These are phyloP conservation scores for Fusarium sp. DNA, from an alignment of 2,329 filamentous ascomycete genomes.

Conservation along the genomic window DNA sequence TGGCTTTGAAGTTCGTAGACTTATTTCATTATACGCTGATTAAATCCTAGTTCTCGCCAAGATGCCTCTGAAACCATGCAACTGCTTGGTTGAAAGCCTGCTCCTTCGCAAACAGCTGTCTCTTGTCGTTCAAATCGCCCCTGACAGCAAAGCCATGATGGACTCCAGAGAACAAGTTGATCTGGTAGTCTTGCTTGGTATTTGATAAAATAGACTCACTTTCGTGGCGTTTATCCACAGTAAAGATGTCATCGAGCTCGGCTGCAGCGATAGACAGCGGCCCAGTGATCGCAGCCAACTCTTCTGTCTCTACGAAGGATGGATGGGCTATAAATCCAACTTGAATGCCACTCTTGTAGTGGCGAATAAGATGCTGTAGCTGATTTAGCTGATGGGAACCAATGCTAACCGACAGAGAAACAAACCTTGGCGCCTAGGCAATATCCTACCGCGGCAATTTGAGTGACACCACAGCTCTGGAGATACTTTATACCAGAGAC, in stretches of 20 bases:
- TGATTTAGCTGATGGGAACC: not conserved
- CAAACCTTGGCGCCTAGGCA: slow-evolving; percentile 77
- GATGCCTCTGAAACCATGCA: slow-evolving; percentile 67
- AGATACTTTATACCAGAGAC: slow-evolving; percentile 59
- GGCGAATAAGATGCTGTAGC: slow-evolving; percentile 70
- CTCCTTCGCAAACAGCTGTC: slow-evolving; percentile 77
- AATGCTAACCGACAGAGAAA: accelerated
- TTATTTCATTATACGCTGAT: not conserved
- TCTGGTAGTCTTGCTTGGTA: slow-evolving; percentile 72
- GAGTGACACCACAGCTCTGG: slow-evolving; percentile 63
- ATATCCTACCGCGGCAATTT: slow-evolving; percentile 73
- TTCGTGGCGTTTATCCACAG: slow-evolving; percentile 68
- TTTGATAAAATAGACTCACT: slow-evolving; percentile 69
- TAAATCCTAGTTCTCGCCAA: not conserved
- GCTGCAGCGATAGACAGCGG: slow-evolving; percentile 73
- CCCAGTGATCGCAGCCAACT: slow-evolving; percentile 71
- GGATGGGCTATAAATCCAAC: slow-evolving; percentile 81
- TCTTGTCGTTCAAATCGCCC: slow-evolving; percentile 63
- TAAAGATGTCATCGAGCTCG: slow-evolving; percentile 73
- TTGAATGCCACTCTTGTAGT: slow-evolving; percentile 69
- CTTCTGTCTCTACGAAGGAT: slow-evolving; percentile 74
- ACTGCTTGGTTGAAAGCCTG: slow-evolving; percentile 82
- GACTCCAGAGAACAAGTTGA: slow-evolving; percentile 77
- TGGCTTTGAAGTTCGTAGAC: no score
- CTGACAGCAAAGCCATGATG: slow-evolving; percentile 80